These are phyloP conservation scores for Kodamaea ohmeri DNA, from an alignment of 1,139 yeast genomes.

Conservation along the genomic window DNA sequence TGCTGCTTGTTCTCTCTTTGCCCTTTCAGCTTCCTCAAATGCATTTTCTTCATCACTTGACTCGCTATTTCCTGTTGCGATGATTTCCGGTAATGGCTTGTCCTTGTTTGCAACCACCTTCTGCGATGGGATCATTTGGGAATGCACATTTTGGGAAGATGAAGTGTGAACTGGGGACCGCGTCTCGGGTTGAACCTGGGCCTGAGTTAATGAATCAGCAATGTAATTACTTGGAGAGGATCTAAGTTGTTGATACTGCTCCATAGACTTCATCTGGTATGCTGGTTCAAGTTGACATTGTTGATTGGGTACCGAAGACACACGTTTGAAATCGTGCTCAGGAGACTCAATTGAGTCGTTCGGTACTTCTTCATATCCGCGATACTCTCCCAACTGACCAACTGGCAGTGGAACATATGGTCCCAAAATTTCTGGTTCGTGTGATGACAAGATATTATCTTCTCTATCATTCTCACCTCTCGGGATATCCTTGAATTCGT, in stretches of 20 bases:
- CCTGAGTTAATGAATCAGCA: background rate
- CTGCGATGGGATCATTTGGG: background rate
- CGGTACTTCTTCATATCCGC: background rate
- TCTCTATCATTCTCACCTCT: background rate
- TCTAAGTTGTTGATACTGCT: no score
- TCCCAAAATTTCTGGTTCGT: no score
- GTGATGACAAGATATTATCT: no score
- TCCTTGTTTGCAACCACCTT: background rate
- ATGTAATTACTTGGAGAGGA: no score
- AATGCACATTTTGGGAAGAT: no score
- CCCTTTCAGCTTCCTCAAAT: background rate
- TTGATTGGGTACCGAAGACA: background rate
- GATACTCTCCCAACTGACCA: background rate
- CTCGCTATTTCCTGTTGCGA: background rate
- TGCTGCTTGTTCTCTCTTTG: background rate
- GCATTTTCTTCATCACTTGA: background rate
- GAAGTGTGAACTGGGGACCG: no score
- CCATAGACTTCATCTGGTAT: background rate
- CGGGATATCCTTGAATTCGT: background rate
- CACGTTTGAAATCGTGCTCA: background rate
- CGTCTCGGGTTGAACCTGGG: no score
- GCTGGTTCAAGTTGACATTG: background rate
- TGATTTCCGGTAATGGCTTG: constrained; percentile 4
- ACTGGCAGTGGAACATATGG: background rate
- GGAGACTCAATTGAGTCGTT: background rate